A percentile compares a stretch with the other conserved stretches of the same genome.
Conservation (phyloP, 805 yeast genomes). For the Metschnikowia bowlesiae region DNA sequence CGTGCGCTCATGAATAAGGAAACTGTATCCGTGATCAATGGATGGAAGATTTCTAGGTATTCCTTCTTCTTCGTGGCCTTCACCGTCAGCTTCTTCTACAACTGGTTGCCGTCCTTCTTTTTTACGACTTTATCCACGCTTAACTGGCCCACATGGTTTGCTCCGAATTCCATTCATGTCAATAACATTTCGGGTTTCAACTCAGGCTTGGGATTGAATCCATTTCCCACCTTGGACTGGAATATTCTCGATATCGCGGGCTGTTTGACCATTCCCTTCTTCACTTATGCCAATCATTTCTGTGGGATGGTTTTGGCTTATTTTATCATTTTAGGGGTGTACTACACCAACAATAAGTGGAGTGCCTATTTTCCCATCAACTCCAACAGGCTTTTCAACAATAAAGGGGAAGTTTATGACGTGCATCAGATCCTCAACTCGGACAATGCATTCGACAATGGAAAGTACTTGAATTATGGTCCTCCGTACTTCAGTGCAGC, state of each 20-base stretch:
- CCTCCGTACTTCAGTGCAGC: slow-evolving; percentile 68
- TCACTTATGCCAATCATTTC: slow-evolving; percentile 38
- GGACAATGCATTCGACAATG: slow-evolving; percentile 41
- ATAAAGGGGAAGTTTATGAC: slow-evolving; percentile 45
- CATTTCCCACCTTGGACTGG: slow-evolving; percentile 43
- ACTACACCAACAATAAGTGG: slow-evolving; percentile 49
- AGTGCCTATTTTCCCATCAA: slow-evolving; percentile 49
- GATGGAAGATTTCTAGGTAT: slow-evolving; percentile 42
- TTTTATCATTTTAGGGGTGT: slow-evolving; percentile 27
- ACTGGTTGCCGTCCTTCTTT: slow-evolving; percentile 40
- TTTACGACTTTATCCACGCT: slow-evolving; percentile 37
- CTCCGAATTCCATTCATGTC: slow-evolving; percentile 35
- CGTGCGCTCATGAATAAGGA: slow-evolving; percentile 36
- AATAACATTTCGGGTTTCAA: slow-evolving; percentile 36
- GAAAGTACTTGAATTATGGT: slow-evolving; percentile 49
- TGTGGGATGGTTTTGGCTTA: slow-evolving; percentile 34
- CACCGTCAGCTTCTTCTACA: slow-evolving; percentile 34
- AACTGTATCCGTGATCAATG: slow-evolving; percentile 21
- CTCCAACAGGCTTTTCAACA: slow-evolving; percentile 49
- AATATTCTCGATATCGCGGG: slow-evolving; percentile 34
- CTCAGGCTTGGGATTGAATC: slow-evolving; percentile 39
- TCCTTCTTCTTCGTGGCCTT: slow-evolving; percentile 35
- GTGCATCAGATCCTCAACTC: slow-evolving; percentile 44
- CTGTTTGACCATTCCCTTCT: slow-evolving; percentile 41
- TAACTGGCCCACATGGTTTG: slow-evolving; percentile 46